These are phyloP conservation scores for Emergomyces orientalis DNA, from an alignment of 2,329 filamentous ascomycete species.

Conservation along the genomic window DNA sequence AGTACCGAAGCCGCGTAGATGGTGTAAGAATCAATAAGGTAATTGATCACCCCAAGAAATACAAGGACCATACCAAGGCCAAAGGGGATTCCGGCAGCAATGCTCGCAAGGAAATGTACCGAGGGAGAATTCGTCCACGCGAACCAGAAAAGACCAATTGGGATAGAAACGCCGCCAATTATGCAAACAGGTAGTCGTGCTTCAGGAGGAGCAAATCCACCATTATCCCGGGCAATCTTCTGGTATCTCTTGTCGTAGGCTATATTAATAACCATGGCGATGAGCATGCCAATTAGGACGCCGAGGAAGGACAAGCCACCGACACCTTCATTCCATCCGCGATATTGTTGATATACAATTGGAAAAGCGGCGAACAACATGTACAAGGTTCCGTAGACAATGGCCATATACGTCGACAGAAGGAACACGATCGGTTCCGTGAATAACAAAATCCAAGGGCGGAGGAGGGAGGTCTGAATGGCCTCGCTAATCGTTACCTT, in stretches of 20 bases:
- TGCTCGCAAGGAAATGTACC: constrained; percentile 48
- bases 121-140: constrained; percentile 54
- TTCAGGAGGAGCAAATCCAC: constrained; percentile 55
- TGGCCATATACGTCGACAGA: constrained; percentile 57
- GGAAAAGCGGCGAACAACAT: constrained; percentile 53
- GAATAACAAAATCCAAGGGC: constrained; percentile 62
- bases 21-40: constrained; percentile 60
- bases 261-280: constrained; percentile 44
- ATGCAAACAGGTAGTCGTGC: constrained; percentile 54
- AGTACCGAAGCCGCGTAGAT: constrained; percentile 69
- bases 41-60: constrained; percentile 57
- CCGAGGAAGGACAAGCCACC: constrained; percentile 60
- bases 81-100: constrained; percentile 45
- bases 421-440: constrained; percentile 59
- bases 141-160: constrained; percentile 58
- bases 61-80: constrained; percentile 50
- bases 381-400: constrained; percentile 40
- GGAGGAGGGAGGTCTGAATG: constrained; percentile 49
- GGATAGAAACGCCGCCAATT: constrained; percentile 53
- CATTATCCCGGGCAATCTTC: constrained; percentile 36
- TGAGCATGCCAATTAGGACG: constrained; percentile 56
- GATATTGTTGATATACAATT: constrained; percentile 54
- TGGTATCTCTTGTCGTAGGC: constrained; percentile 49
- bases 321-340: constrained; percentile 51
- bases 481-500: constrained; percentile 39